Evolutionary conservation across 2,329 filamentous ascomycete species (phyloP).

Genomic region (Hymenoscyphus fraxineus): DNA sequence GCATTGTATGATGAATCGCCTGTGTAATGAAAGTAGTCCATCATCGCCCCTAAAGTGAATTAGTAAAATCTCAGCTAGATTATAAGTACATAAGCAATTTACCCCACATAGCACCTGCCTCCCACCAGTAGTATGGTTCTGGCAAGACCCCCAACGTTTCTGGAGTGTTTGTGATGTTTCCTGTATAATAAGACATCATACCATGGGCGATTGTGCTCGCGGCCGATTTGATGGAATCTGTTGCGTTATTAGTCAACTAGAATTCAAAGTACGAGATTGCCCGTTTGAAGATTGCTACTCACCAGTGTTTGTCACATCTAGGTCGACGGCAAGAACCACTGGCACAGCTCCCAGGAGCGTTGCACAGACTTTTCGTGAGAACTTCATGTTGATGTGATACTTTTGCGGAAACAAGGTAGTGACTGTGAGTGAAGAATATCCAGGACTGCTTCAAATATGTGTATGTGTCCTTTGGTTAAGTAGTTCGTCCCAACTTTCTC

Average conservation of each 20-base stretch:
- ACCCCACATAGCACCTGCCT: constrained; percentile 53
- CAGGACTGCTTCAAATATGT: neutral
- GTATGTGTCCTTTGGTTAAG: neutral
- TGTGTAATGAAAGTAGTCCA: constrained; percentile 68
- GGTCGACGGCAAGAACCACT: constrained; percentile 2
- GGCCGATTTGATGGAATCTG: constrained; percentile 59
- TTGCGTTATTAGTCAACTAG: neutral
- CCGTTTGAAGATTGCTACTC: neutral
- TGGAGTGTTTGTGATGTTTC: constrained; percentile 53
- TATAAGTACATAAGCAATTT: constrained; percentile 40
- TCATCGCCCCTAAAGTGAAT: constrained; percentile 38
- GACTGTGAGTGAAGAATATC: neutral
- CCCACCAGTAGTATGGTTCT: constrained; percentile 60
- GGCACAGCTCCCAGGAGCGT: constrained; percentile 5
- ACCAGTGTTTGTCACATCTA: constrained; percentile 7
- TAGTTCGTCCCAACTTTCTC: neutral
- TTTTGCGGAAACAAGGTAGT: neutral
- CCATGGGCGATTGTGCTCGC: constrained; percentile 58
- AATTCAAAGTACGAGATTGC: neutral
- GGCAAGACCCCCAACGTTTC: constrained; percentile 60
- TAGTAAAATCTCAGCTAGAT: too few species aligned
- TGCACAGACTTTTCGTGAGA: neutral
- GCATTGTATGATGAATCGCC: constrained; percentile 59
- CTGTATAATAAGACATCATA: constrained; percentile 62
- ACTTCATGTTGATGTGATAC: constrained; percentile 3